Conservation (phyloP, 176 grass and related monocot species). For the Phoenix roebelenii region DNA sequence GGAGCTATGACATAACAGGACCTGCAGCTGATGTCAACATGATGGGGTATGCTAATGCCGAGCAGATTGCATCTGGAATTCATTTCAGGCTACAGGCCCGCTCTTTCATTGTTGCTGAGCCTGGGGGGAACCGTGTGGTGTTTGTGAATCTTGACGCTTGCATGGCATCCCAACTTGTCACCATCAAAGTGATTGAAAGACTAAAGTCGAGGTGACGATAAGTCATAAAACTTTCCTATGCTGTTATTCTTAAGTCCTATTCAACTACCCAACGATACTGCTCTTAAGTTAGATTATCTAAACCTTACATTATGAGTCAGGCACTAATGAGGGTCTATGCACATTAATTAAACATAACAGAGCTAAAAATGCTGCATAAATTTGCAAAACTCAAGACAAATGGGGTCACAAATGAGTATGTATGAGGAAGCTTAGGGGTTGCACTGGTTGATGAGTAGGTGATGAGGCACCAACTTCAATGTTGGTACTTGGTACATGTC, state of each 20-base stretch:
- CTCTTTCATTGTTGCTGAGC: constrained; percentile 79
- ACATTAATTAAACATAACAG: too few relatives aligned
- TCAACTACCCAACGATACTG: too few relatives aligned
- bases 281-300: too few relatives aligned
- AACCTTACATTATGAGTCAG: too few relatives aligned
- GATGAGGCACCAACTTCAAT: too few relatives aligned
- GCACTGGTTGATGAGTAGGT: too few relatives aligned
- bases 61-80: constrained; percentile 73
- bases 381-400: too few relatives aligned
- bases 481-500: too few relatives aligned
- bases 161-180: constrained; percentile 93
- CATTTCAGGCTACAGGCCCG: constrained; percentile 97
- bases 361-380: too few relatives aligned
- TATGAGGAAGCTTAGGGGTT: too few relatives aligned
- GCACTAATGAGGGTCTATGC: too few relatives aligned
- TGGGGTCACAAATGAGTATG: too few relatives aligned
- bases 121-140: constrained; percentile 63
- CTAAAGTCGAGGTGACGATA: constrained; percentile 64
- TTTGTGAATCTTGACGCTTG: constrained; percentile 99
- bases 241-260: constrained; percentile 11
- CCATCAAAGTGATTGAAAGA: constrained; percentile 85
- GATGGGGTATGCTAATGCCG: constrained; percentile 97
- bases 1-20: constrained; percentile 93
- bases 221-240: background rate
- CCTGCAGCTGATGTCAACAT: constrained; percentile 98